phyloP scores from a whole-genome alignment of 495 filamentous ascomycete genomes.

The Penicillium egyptiacum region DNA sequence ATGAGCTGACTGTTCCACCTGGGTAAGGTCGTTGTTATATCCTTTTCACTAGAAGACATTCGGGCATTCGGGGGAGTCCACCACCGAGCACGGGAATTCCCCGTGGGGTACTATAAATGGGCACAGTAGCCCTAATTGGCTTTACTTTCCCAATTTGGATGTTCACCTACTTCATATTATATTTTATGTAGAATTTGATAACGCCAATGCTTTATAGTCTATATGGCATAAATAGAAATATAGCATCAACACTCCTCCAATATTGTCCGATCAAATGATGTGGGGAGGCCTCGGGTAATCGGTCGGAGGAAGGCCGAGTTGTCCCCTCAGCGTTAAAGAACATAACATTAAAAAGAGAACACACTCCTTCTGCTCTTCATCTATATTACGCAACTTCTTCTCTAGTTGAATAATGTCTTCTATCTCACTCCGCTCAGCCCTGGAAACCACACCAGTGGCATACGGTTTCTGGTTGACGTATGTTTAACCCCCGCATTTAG shows the following conservation, averaged over 20 bases:
- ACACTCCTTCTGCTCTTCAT: background rate
- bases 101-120: slow-evolving; percentile 4
- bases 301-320: slow-evolving; percentile 15
- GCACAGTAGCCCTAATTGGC: background rate
- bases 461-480: slow-evolving; percentile 46
- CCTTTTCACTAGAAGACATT: background rate
- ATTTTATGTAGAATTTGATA: background rate
- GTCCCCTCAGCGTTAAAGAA: slow-evolving; percentile 2
- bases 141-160: background rate
- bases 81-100: slow-evolving; percentile 1
- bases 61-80: slow-evolving; percentile 5
- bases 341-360: background rate
- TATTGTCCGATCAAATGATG: background rate
- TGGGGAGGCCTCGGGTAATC: slow-evolving; percentile 15
- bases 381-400: background rate
- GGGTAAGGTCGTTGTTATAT: no score
- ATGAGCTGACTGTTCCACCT: no score
- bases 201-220: no score
- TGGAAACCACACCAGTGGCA: slow-evolving; percentile 11
- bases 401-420: background rate
- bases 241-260: background rate
- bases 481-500: slow-evolving; percentile 11
- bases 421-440: slow-evolving; percentile 5
- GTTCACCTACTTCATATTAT: background rate
- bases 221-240: background rate